Conservation (phyloP, 2,329 filamentous ascomycete genomes). For the Colletotrichum brevisporum region DNA sequence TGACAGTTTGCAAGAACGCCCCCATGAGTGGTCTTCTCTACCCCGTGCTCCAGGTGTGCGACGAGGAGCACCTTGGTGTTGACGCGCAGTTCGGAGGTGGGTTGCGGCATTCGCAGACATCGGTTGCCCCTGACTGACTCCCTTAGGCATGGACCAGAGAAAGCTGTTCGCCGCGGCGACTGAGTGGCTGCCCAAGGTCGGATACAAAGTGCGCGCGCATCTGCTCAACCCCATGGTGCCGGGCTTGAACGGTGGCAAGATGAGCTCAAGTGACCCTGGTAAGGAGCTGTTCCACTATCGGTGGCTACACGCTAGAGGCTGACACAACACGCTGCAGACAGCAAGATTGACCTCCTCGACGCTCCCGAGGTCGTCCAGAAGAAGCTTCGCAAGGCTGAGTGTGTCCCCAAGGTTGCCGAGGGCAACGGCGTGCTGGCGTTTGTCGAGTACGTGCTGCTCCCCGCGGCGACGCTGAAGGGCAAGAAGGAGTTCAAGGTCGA, state of each 20-base stretch:
- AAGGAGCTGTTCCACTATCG: constrained; percentile 20
- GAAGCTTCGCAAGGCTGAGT: constrained; percentile 89
- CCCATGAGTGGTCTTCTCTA: constrained; percentile 83
- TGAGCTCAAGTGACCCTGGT: constrained; percentile 83
- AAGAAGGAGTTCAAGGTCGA: constrained; percentile 77
- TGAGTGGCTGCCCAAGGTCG: constrained; percentile 87
- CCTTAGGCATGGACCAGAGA: constrained; percentile 77
- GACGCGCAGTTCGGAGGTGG: constrained; percentile 90
- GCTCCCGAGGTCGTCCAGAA: constrained; percentile 79
- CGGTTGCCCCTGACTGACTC: background rate
- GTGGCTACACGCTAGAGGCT: background rate
- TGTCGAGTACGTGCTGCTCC: constrained; percentile 88
- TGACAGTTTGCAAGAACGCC: constrained; percentile 53
- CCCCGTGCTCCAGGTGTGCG: constrained; percentile 89
- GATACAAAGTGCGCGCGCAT: constrained; percentile 76
- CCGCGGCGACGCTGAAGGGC: constrained; percentile 74
- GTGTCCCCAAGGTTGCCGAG: constrained; percentile 81
- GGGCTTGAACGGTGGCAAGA: constrained; percentile 87
- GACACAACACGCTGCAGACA: constrained; percentile 65
- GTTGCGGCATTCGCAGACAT: background rate
- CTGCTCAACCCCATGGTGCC: constrained; percentile 92
- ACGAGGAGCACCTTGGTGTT: constrained; percentile 89
- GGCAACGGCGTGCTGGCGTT: constrained; percentile 91
- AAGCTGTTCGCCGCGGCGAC: constrained; percentile 91
- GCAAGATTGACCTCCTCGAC: constrained; percentile 96